A percentile compares a stretch with the other conserved stretches of the same genome.
Evolutionary conservation across 2,329 filamentous ascomycete species (phyloP).

Genomic region (Setomelanomma holmii): DNA sequence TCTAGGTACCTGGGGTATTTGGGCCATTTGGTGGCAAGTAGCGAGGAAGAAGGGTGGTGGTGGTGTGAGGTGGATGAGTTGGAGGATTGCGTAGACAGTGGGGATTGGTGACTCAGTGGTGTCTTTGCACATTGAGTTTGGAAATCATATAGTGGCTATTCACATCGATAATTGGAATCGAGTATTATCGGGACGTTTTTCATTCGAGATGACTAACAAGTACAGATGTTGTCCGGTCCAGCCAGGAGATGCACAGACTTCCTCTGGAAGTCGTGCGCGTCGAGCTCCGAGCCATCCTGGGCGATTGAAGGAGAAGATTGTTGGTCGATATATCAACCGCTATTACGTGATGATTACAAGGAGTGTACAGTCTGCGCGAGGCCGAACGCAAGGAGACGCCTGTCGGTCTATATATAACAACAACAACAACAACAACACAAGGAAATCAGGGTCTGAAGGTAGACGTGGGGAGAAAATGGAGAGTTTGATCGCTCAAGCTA

Average conservation of each 20-base stretch:
- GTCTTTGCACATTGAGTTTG: no score
- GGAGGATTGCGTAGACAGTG: neutral
- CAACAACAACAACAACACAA: conserved; percentile 4
- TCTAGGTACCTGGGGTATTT: no score
- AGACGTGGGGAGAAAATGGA: neutral
- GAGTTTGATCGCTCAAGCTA: conserved; percentile 28
- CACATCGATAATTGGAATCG: neutral
- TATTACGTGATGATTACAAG: conserved; percentile 9
- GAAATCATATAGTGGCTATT: neutral
- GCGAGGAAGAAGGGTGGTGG: neutral
- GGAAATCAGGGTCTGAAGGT: neutral
- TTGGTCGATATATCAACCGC: neutral
- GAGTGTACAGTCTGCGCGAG: conserved; percentile 4
- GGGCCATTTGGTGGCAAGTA: no score
- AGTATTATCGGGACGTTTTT: neutral
- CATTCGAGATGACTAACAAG: neutral
- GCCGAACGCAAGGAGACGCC: neutral
- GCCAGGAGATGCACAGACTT: neutral
- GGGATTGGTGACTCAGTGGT: neutral
- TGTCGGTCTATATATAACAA: conserved; percentile 6
- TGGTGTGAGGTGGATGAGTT: neutral
- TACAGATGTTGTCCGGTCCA: conserved; percentile 1
- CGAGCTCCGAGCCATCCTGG: neutral
- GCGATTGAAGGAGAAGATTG: neutral
- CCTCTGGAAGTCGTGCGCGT: neutral